Base-by-base conservation (phyloP, 2,329 filamentous ascomycete genomes). In the Fusarium piperis region DNA sequence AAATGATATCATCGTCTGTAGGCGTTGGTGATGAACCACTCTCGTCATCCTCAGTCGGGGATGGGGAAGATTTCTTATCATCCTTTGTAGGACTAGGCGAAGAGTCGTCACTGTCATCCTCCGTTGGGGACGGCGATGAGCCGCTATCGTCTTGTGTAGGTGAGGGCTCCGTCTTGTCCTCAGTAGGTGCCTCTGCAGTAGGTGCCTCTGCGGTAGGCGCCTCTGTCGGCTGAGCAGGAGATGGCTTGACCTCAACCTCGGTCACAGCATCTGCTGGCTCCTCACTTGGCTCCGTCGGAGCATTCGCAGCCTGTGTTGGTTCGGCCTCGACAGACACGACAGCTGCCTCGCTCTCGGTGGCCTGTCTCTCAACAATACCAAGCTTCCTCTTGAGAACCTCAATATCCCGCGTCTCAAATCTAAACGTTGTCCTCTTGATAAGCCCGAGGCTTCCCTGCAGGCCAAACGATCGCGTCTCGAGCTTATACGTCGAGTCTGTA, bases 401-500 rank as follows among this genome's bases (percentile, higher is more conserved):
- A 8, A 51, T n/a, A 30, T 51, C 44, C 6, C 44, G 11, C 5
- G 16, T 51, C 44, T 51, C 44, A 30, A 51, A 30, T 16, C 16
- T 51, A 16, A 30, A 28, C n/a, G 28, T n/a, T 11, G 44, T 51
- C 10, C 70, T 68, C 33, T 58, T 71, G 20, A 73, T 39, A 0
- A 68, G 64, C 9, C 53, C 63, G 1, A 71, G n/a, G 0, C 38
- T 10, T 0, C 55, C 36, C 13, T 57, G 44, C 0, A 35, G 61
- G 28, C 57, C 7, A 4, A 68, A 38, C 4, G 67, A 52, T 9
- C 70, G 57, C 20, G 20, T 71, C 3, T 71, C 63, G 5, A 73
- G 60, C 1, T 12, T 73, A 4, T 61, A 59, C 11, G 67, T 71
- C n/a, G 58, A 41, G 11, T 73, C 70, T 3, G 71, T 51, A 6